Conservation (phyloP, 371 early-diverging fungal genomes). For the Lichtheimia hyalospora region DNA sequence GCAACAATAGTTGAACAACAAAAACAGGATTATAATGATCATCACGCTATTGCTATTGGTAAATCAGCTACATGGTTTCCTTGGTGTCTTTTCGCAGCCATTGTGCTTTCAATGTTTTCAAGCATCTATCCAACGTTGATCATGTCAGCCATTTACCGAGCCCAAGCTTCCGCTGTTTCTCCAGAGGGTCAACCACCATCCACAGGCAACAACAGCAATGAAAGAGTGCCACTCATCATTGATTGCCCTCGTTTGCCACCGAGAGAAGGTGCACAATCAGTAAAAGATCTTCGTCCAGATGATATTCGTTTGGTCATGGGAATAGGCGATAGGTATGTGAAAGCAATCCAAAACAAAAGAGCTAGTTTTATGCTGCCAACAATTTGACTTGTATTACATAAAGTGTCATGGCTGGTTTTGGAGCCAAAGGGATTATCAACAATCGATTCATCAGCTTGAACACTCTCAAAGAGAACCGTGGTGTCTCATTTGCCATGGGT, state of each 20-base stretch:
- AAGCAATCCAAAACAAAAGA: not conserved
- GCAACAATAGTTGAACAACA: too few species aligned
- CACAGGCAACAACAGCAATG: constrained; percentile 4
- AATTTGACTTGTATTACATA: not conserved
- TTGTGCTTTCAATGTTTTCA: not conserved
- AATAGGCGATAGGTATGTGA: constrained; percentile 58
- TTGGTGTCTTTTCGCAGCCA: constrained; percentile 1
- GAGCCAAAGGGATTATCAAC: constrained; percentile 40
- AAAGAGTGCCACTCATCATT: not conserved
- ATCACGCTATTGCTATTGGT: too few species aligned
- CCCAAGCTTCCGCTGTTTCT: constrained; percentile 8
- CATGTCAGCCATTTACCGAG: constrained; percentile 16
- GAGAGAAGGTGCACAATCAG: constrained; percentile 24
- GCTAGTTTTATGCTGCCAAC: not conserved
- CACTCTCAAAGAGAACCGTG: constrained; percentile 42
- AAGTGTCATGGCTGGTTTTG: constrained; percentile 73
- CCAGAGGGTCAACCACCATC: not conserved
- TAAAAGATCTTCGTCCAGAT: constrained; percentile 54
- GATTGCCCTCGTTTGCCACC: constrained; percentile 38
- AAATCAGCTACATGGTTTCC: constrained; percentile 5
- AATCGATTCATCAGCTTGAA: constrained; percentile 24
- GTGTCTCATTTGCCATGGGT: constrained; percentile 53
- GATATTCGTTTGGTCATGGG: constrained; percentile 64
- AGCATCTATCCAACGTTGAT: constrained; percentile 22
- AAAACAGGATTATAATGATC: too few species aligned